phyloP scores from a whole-genome alignment of 352 stramenopile species.

The Phytophthora pinifolia region DNA sequence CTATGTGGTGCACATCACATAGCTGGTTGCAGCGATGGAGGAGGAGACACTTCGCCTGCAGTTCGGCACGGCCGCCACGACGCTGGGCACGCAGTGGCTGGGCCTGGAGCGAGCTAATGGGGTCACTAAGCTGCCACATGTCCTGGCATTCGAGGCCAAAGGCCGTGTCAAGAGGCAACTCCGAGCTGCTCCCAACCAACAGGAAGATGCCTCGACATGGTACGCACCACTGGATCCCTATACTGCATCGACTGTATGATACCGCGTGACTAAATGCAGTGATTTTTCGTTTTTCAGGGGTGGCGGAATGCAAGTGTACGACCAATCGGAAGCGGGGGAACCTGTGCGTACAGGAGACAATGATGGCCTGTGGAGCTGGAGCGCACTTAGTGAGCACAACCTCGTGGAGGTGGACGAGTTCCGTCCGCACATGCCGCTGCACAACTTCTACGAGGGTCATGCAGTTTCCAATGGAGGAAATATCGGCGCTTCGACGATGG shows the following conservation, averaged over 20 bases:
- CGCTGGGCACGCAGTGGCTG: constrained; percentile 65
- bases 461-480: constrained; percentile 48
- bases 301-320: constrained; percentile 64
- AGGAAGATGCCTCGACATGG: constrained; percentile 43
- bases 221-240: constrained; percentile 13
- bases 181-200: constrained; percentile 20
- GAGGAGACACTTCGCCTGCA: constrained; percentile 72
- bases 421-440: constrained; percentile 69
- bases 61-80: constrained; percentile 69
- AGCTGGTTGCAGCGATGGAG: constrained; percentile 20
- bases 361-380: constrained; percentile 61
- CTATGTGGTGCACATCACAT: constrained; percentile 10
- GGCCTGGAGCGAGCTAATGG: constrained; percentile 44
- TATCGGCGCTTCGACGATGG: constrained; percentile 53
- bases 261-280: neutral
- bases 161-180: constrained; percentile 27
- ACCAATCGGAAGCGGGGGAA: constrained; percentile 42
- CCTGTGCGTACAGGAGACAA: constrained; percentile 4
- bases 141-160: constrained; percentile 82
- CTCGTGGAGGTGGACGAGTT: constrained; percentile 78
- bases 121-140: constrained; percentile 39
- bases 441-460: constrained; percentile 83
- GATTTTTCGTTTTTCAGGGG: constrained; percentile 31
- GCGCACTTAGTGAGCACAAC: constrained; percentile 47
- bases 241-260: neutral